Base-by-base conservation (phyloP, 1,139 yeast species). In the Taphrina communis region DNA sequence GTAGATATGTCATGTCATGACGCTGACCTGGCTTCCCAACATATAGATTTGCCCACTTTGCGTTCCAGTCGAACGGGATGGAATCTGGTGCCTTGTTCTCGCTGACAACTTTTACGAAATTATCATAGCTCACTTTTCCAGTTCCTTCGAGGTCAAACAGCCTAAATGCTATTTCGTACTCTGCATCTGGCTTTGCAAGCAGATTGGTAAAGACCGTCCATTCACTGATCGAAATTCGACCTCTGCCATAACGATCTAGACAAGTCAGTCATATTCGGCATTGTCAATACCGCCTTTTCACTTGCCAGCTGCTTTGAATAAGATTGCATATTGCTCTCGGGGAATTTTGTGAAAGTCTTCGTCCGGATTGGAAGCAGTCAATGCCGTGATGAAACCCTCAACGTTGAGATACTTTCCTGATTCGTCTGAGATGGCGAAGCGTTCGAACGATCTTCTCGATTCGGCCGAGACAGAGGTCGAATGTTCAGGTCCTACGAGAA, bases 61-160 rank as follows among this genome's bases (percentile, higher is more conserved):
- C 76, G 73, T 78, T 76, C 83, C 83, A 81, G 76, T 81, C 80
- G 71, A 81, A 81, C 12, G 83, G 82, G 42, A 81, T 75, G 14
- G 81, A 76, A 69, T 76, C 76, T 11, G 74, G 70, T 21, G 80
- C 75, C 69, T 76, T 76, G 75, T 80, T 75, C 62, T 74, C 74
- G 73, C 77, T 76, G 76, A 79, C 80, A 44, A 74, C 74, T 61
- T 77, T 75, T 46, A 79, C 81, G 72, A 81, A 81, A 72, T 79
- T 77, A 61, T 74, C 74, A 71, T 78, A 81, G 72, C 80, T 77
- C 65, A 81, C 82, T 66, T 74, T 74, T 60, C 83, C 83, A 44
- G 75, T 73, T 35, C 81, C 80, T 52, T 76, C 76, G 57, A 74
- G 74, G 73, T 81, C 82, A 69, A 81, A 81, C 60, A 81, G 77